Evolutionary conservation across 352 stramenopile species (phyloP).

Genomic region (Saprolegnia diclina): DNA sequence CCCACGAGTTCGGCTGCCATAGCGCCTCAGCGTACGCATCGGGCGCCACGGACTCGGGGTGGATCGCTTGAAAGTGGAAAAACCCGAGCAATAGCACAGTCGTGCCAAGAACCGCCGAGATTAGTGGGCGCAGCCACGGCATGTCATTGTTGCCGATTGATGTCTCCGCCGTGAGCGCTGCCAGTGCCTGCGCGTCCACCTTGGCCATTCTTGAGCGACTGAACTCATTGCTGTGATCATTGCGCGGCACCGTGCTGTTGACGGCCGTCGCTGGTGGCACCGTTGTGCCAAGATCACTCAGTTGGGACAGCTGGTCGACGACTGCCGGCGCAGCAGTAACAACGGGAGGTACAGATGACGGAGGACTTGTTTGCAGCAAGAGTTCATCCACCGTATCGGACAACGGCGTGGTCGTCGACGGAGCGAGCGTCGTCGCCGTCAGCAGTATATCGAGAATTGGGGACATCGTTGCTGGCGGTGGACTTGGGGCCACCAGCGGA

Average conservation of each 20-base stretch:
- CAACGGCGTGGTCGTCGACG: background rate
- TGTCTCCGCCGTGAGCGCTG: background rate
- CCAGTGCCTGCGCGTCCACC: background rate
- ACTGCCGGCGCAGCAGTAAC: background rate
- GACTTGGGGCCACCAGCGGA: background rate
- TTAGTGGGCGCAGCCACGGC: background rate
- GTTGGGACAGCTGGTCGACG: background rate
- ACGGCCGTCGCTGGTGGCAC: background rate
- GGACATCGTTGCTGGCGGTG: background rate
- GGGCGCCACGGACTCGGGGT: conserved; percentile 5
- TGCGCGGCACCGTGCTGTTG: background rate
- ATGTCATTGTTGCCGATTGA: background rate
- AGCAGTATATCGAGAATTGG: background rate
- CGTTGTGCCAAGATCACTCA: background rate
- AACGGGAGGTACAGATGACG: background rate
- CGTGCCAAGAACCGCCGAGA: background rate
- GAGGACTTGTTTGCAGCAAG: background rate
- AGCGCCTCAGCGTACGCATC: conserved; percentile 2
- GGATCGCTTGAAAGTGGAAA: conserved; percentile 6
- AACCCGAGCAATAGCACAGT: background rate
- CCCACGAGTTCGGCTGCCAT: conserved; percentile 1
- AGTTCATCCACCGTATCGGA: background rate
- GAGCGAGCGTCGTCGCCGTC: background rate
- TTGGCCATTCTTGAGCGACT: background rate
- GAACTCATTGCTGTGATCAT: background rate